phyloP scores from a whole-genome alignment of 1,284 basidiomycete genomes.

The Tausonia pullulans region DNA sequence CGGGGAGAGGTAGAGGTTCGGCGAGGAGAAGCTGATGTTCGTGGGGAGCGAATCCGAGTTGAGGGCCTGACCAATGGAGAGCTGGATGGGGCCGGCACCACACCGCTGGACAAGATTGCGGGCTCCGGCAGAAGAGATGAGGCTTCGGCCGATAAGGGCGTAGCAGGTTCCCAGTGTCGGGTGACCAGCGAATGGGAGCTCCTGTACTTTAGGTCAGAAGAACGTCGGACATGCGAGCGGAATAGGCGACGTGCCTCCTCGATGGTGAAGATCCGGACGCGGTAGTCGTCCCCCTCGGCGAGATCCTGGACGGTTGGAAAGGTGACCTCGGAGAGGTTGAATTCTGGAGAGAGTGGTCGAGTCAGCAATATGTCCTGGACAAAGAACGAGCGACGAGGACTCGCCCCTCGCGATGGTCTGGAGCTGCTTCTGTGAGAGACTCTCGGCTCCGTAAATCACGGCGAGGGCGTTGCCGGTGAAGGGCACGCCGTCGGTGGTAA shows the following conservation, averaged over 20 bases:
- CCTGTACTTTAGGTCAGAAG: background rate
- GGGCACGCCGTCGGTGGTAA: background rate
- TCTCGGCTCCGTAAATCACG: background rate
- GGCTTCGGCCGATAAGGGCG: background rate
- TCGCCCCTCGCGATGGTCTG: background rate
- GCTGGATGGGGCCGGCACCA: no score
- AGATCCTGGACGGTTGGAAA: background rate
- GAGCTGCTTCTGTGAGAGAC: background rate
- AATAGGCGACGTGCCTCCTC: background rate
- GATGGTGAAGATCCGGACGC: conserved; percentile 1
- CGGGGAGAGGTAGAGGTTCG: no score
- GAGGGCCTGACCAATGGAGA: no score
- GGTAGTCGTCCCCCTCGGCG: background rate
- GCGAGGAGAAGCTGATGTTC: no score
- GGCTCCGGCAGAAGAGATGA: background rate
- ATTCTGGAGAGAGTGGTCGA: background rate
- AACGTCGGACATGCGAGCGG: background rate
- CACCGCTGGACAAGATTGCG: no score
- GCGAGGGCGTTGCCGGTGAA: conserved; percentile 11
- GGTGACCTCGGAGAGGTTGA: conserved; percentile 10
- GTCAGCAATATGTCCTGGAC: background rate
- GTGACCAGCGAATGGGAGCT: conserved; percentile 7
- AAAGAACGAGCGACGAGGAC: background rate
- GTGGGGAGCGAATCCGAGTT: no score
- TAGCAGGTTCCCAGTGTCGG: conserved; percentile 4